Evolutionary conservation across 257 asterid species (phyloP), one percentile per base, ranked within the genome.

Genomic region (Fraxinus pennsylvanica): DNA sequence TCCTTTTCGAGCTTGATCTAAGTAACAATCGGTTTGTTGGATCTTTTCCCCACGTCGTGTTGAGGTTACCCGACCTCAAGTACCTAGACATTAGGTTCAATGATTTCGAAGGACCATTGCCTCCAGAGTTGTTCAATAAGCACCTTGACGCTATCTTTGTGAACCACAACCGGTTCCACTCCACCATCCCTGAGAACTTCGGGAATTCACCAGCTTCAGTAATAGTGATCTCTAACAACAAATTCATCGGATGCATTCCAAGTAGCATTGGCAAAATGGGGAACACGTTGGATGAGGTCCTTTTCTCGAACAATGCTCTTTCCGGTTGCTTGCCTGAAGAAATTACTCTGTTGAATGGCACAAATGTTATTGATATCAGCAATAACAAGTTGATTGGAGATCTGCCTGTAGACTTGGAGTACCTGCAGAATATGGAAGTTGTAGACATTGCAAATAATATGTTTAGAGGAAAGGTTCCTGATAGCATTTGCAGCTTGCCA

Each of bases 1-100:
- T 88, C 21, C 73, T 94, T 0, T 69, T 79, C 43, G 98, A 94
- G 87, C 71, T 92, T 0, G 98, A 94, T 45, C 68, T 91, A 10
- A 91, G 97, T 84, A 94, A 94, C 79, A 94, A 94, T 6, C 90
- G 97, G 0, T 89, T 94, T 5, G 97, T 92, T 0, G 98, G 97
- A 1, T 70, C 84, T 3, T 94, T 94, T 68, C 98, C 98, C 0
- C 41, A 78, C n/a, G 82, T 77, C 5, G 88, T 94, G 9, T 43
- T 92, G 22, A 87, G 80, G 32, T 81, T 92, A 1, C 92, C 89
- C 0, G 74, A 50, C 0, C 89, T 94, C 41, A 91, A 87, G 30
- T 94, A 66, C 32, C 89, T 92, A 0, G 97, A 94, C 66, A 81
- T 94, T 0, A 78, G 98, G 76, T 94, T 59, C 87, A 94, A 94